These are phyloP conservation scores for Penicillium sp. DNA, from an alignment of 2,329 filamentous ascomycete genomes.

Conservation along the genomic window DNA sequence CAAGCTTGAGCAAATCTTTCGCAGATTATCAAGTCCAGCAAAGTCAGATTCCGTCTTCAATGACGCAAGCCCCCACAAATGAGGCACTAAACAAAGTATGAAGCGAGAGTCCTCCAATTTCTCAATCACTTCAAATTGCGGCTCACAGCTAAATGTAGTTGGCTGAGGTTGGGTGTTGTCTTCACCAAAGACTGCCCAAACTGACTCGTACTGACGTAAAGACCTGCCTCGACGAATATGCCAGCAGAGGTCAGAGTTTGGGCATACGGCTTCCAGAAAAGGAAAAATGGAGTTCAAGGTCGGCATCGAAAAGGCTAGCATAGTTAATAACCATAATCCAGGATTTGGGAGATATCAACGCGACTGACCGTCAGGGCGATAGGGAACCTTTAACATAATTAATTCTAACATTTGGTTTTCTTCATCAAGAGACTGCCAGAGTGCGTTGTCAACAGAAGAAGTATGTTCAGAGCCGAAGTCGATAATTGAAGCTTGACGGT, in stretches of 20 bases:
- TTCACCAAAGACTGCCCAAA: background rate
- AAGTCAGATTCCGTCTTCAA: background rate
- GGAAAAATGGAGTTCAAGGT: constrained; percentile 1
- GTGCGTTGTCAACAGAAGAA: background rate
- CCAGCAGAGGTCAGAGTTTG: background rate
- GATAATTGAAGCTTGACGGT: background rate
- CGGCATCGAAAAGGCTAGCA: background rate
- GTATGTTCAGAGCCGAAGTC: background rate
- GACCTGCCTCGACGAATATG: background rate
- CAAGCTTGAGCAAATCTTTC: background rate
- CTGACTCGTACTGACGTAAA: background rate
- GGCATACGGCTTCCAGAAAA: background rate
- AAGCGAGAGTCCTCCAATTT: background rate
- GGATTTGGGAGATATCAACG: background rate
- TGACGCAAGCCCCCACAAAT: background rate
- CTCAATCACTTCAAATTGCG: background rate
- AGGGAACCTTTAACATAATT: background rate
- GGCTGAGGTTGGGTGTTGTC: background rate
- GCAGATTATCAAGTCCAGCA: background rate
- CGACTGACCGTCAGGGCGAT: background rate
- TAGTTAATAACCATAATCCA: no score
- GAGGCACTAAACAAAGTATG: background rate
- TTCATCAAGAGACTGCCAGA: background rate
- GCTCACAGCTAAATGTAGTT: background rate
- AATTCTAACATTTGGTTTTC: background rate